Conservation (phyloP, 2,329 filamentous ascomycete species). For the Sordariomycetes sp. region DNA sequence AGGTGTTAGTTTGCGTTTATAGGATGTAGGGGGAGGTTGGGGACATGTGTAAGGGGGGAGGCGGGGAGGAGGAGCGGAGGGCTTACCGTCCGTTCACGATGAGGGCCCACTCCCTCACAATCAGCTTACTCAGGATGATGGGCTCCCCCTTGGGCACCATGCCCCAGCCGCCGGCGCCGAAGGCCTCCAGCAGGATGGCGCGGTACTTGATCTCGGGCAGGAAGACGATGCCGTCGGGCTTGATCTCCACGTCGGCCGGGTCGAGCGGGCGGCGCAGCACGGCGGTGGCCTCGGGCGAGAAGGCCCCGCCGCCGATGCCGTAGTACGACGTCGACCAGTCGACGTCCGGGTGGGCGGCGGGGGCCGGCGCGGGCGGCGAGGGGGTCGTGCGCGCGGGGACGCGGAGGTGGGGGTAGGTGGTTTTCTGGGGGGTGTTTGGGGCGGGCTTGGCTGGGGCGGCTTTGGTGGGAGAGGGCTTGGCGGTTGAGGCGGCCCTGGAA, state of each 20-base stretch:
- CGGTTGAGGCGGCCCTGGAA: too few relatives aligned
- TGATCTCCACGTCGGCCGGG: constrained; percentile 80
- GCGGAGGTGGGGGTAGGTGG: background rate
- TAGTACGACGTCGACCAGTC: constrained; percentile 83
- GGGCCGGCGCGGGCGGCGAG: constrained; percentile 5
- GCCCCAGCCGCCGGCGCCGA: constrained; percentile 94
- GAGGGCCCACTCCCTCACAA: constrained; percentile 87
- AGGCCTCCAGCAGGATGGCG: constrained; percentile 77
- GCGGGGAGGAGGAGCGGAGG: background rate
- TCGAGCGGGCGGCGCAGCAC: constrained; percentile 59
- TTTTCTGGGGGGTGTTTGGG: background rate
- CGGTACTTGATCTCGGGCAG: constrained; percentile 97
- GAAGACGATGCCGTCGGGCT: constrained; percentile 94
- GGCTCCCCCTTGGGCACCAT: constrained; percentile 79
- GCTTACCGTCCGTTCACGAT: constrained; percentile 76
- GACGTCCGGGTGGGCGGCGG: constrained; percentile 18
- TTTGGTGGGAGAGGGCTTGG: too few relatives aligned
- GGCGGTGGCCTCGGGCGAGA: constrained; percentile 57
- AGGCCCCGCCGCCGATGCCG: constrained; percentile 61
- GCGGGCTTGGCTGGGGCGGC: too few relatives aligned
- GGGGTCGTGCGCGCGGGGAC: constrained; percentile 2
- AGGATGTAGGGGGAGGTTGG: background rate
- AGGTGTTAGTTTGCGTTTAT: background rate
- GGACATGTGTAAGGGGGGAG: background rate
- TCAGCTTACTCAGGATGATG: constrained; percentile 68